Evolutionary conservation across 345 rosid species (phyloP), one percentile per base, ranked within the genome.

Genomic region (Linum usitatissimum): DNA sequence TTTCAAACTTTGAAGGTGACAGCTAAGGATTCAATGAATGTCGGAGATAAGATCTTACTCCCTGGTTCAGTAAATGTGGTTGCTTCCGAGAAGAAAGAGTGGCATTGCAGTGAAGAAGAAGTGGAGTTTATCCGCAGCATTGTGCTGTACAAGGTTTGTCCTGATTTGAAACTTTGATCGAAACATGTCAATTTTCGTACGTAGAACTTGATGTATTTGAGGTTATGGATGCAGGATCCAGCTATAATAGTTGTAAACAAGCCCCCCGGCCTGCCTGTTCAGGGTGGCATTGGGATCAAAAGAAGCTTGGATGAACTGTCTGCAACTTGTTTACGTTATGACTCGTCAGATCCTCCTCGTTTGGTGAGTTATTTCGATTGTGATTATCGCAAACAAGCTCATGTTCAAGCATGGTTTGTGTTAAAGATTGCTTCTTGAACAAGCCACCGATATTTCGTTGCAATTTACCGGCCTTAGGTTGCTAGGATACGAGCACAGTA

Each of bases 231-330:
- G 57, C 76, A 90, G 99, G 99, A 93, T 75, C 64, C 84, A 3
- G 75, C 87, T 30, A 84, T 90, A 72, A 76, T 93, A 66, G 92
- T 80, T 54, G 55, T 93, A 72, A 87, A 93, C 70, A 93, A 90
- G 58, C 97, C 99, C 61, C 90, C 85, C 2, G 92, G 99, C 70
- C 57, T 93, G 86, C 87, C 97, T 55, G 99, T 90, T 75, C 97
- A 93, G 96, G 99, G 97, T 40, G 99, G 97, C 55, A 76, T 79
- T 69, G 90, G 92, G 61, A 78, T 93, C 58, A 86, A 75, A 74
- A 79, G 80, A 68, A 90, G 96, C 73, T 81, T 90, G 30, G 97
- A 90, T 77, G 90, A 86, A 73, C 65, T 93, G 53, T 89, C 97
- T 61, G 83, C 80, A 30, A 57, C 81, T 62, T 86, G 86, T 68